Evolutionary conservation across 2,329 filamentous ascomycete species (phyloP).

Genomic region (Cladosporium sp.): DNA sequence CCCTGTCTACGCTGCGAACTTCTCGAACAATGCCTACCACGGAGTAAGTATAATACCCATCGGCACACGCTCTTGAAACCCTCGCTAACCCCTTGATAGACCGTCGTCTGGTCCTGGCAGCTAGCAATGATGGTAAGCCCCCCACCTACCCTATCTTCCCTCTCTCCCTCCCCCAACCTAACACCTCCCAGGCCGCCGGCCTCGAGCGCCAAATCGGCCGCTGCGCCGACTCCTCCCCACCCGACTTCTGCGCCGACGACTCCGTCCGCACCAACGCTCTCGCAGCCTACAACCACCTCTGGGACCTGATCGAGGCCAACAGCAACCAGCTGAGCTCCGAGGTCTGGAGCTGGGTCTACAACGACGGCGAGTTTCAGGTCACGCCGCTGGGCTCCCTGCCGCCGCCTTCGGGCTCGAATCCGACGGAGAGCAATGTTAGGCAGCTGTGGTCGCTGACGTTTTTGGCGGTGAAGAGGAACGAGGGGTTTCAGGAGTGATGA

Average conservation of each 20-base stretch:
- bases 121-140: conserved; percentile 51
- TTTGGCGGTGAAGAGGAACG: conserved; percentile 44
- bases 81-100: conserved; percentile 23
- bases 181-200: conserved; percentile 41
- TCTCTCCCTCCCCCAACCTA: background rate
- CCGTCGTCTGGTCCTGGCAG: conserved; percentile 61
- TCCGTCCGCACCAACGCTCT: conserved; percentile 36
- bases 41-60: conserved; percentile 29
- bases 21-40: conserved; percentile 54
- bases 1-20: conserved; percentile 44
- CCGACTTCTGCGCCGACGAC: conserved; percentile 47
- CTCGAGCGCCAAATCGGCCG: conserved; percentile 52
- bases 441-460: conserved; percentile 57
- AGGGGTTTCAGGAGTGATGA: background rate
- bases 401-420: conserved; percentile 38
- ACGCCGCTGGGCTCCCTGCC: conserved; percentile 48
- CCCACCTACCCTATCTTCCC: background rate
- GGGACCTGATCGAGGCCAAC: conserved; percentile 56
- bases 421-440: conserved; percentile 47
- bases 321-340: conserved; percentile 47
- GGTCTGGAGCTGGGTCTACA: conserved; percentile 58
- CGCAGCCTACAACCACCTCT: conserved; percentile 54
- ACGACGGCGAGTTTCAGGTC: conserved; percentile 41
- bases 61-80: background rate
- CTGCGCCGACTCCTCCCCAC: conserved; percentile 35